These are phyloP conservation scores for Blastobotrys mokoenaii DNA, from an alignment of 805 yeast species.

Conservation along the genomic window DNA sequence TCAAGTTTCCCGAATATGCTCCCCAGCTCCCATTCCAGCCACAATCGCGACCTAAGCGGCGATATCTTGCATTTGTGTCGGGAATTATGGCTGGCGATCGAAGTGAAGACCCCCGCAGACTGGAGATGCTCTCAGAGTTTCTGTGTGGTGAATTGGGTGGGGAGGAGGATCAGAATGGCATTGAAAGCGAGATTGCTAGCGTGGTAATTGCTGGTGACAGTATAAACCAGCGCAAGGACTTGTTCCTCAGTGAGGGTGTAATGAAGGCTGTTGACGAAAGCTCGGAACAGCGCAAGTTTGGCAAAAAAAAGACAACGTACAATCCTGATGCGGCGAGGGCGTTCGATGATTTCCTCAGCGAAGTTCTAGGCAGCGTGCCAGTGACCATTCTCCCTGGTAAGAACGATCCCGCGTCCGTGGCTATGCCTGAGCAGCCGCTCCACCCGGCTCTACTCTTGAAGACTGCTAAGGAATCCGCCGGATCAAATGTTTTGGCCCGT, in stretches of 20 bases:
- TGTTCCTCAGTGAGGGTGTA: constrained; percentile 11
- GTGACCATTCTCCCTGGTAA: constrained; percentile 79
- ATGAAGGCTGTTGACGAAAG: constrained; percentile 7
- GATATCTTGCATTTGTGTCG: constrained; percentile 58
- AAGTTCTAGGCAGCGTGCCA: constrained; percentile 51
- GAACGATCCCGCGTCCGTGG: constrained; percentile 73
- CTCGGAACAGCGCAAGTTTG: constrained; percentile 18
- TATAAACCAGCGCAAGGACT: constrained; percentile 26
- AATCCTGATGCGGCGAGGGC: constrained; percentile 20
- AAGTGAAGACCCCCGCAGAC: constrained; percentile 33
- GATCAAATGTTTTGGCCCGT: constrained; percentile 31
- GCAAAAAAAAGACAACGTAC: constrained; percentile 6
- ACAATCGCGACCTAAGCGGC: constrained; percentile 16
- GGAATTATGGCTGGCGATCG: constrained; percentile 54
- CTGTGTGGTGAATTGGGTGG: constrained; percentile 60
- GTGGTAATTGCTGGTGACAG: constrained; percentile 72
- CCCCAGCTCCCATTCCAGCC: constrained; percentile 35
- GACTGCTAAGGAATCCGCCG: constrained; percentile 35
- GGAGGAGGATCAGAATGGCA: constrained; percentile 15
- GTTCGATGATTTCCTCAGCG: constrained; percentile 51
- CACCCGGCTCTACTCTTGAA: constrained; percentile 62
- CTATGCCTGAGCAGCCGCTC: constrained; percentile 86
- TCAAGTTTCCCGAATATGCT: constrained; percentile 59
- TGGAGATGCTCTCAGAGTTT: constrained; percentile 56
- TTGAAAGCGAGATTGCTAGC: constrained; percentile 32